These are phyloP conservation scores for Cordyceps farinosa DNA, from an alignment of 2,329 filamentous ascomycete species.

Conservation along the genomic window DNA sequence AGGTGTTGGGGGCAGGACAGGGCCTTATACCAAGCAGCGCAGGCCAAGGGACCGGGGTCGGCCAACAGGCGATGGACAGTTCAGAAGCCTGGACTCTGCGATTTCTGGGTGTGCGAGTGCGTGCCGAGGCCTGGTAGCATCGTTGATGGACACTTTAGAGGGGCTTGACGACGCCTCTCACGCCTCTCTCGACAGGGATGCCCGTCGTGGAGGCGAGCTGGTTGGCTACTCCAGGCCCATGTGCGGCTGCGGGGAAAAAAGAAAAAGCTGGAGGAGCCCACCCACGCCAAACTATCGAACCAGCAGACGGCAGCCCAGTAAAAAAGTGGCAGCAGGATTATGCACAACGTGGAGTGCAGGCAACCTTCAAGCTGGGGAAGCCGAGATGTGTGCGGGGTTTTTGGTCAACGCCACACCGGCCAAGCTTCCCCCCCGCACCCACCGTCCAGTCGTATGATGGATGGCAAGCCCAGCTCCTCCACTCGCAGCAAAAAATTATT, in stretches of 20 bases:
- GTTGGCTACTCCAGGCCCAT: constrained; percentile 10
- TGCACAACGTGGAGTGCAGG: neutral
- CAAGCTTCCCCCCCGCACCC: constrained; percentile 1
- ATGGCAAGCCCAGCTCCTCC: neutral
- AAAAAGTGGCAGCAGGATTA: neutral
- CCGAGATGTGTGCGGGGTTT: constrained; percentile 15
- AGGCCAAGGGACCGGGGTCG: neutral
- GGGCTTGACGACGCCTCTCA: neutral
- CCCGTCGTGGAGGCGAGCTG: neutral
- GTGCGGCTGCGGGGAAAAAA: constrained; percentile 11
- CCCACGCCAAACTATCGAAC: neutral
- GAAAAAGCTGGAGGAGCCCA: neutral
- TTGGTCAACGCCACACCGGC: constrained; percentile 11
- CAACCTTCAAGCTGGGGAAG: constrained; percentile 3
- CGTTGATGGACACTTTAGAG: neutral
- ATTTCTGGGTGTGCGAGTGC: neutral
- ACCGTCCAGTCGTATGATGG: constrained; percentile 1
- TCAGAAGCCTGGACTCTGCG: constrained; percentile 2
- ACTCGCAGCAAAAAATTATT: neutral
- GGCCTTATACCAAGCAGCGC: constrained; percentile 12
- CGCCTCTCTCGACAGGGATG: neutral
- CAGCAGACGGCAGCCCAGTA: no score
- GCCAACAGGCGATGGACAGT: neutral
- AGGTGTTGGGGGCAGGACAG: neutral
- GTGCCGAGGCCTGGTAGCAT: constrained; percentile 17